phyloP scores from a whole-genome alignment of 176 grass and related monocot species.

The Poa annua region DNA sequence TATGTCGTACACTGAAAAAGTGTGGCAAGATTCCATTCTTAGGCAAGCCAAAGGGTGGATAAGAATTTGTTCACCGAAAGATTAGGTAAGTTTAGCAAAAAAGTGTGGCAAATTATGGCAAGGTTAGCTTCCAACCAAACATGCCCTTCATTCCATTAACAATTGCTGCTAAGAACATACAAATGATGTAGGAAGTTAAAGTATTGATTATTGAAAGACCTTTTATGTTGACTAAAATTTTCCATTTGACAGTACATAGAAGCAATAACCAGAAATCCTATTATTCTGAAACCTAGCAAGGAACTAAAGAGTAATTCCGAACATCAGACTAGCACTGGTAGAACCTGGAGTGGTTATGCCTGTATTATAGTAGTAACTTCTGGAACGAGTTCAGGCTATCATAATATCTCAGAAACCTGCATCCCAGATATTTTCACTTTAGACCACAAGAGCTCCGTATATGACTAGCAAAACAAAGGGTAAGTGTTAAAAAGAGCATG shows the following conservation, averaged over 20 bases:
- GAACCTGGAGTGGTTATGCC: conserved; percentile 7
- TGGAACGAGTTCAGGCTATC: conserved; percentile 9
- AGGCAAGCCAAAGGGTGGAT: neutral
- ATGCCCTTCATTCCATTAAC: neutral
- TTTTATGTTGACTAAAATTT: neutral
- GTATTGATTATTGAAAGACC: neutral
- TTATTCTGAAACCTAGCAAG: conserved; percentile 16
- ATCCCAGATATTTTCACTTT: conserved; percentile 33
- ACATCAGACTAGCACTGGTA: conserved; percentile 8
- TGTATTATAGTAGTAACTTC: conserved; percentile 17
- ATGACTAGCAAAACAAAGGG: conserved; percentile 20
- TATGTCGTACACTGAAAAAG: neutral
- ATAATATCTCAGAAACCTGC: conserved; percentile 95
- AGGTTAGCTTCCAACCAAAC: neutral
- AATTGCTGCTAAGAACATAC: neutral
- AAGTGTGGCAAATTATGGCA: neutral
- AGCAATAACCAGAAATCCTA: neutral
- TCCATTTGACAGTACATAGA: neutral
- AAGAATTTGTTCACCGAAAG: neutral
- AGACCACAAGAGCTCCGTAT: conserved; percentile 7
- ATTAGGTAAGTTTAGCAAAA: neutral
- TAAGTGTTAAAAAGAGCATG: conserved; percentile 40
- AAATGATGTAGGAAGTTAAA: neutral
- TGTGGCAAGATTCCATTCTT: neutral
- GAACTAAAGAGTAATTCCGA: conserved; percentile 4